These are phyloP conservation scores for Exophiala viscosa DNA, from an alignment of 2,329 filamentous ascomycete species.

Conservation along the genomic window DNA sequence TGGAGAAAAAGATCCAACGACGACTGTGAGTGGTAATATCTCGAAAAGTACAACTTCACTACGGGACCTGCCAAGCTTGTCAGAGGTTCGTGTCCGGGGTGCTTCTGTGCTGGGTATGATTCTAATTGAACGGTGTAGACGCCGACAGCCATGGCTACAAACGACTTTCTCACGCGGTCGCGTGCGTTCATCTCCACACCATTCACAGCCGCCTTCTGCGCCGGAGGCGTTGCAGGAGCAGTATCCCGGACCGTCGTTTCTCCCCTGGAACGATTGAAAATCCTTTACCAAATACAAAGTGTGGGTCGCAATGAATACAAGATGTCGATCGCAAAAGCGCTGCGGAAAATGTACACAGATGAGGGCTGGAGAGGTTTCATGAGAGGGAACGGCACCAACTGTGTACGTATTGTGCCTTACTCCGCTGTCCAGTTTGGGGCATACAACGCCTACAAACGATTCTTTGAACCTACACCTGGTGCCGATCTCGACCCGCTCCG, in stretches of 20 bases:
- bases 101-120: neutral
- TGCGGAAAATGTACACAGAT: slow-evolving; percentile 93
- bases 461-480: slow-evolving; percentile 73
- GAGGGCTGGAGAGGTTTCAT: slow-evolving; percentile 97
- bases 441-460: slow-evolving; percentile 93
- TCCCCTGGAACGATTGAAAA: slow-evolving; percentile 91
- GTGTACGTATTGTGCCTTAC: slow-evolving; percentile 95
- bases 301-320: slow-evolving; percentile 89
- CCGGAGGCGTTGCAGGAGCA: slow-evolving; percentile 87
- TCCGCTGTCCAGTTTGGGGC: slow-evolving; percentile 97
- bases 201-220: slow-evolving; percentile 85
- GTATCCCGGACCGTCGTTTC: slow-evolving; percentile 98
- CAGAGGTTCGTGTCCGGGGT: slow-evolving; percentile 21
- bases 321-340: slow-evolving; percentile 80
- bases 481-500: slow-evolving; percentile 68
- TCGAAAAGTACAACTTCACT: slow-evolving; percentile 22
- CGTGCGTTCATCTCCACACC: slow-evolving; percentile 66
- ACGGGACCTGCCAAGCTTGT: slow-evolving; percentile 20
- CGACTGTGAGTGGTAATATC: slow-evolving; percentile 22
- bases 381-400: slow-evolving; percentile 97
- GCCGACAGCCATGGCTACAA: slow-evolving; percentile 21
- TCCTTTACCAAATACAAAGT: slow-evolving; percentile 94
- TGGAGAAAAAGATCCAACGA: slow-evolving; percentile 24
- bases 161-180: slow-evolving; percentile 28
- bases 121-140: slow-evolving; percentile 18